Conservation (phyloP, 441 rosid genomes). For the Populus trichocarpa region DNA sequence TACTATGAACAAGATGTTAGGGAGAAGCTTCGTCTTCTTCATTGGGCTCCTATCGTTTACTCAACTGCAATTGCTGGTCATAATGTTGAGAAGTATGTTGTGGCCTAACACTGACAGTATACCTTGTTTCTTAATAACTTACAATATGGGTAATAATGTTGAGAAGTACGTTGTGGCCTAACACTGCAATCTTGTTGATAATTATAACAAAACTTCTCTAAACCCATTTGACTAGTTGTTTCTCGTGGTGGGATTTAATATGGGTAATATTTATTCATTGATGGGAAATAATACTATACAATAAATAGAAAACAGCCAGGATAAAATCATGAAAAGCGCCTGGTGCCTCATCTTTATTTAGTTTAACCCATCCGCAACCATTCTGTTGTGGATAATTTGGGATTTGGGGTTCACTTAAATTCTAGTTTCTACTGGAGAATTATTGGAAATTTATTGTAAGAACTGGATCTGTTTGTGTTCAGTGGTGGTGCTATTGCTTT, state of each 20-base stretch:
- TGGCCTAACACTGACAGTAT: background rate
- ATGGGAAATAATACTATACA: background rate
- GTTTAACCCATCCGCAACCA: background rate
- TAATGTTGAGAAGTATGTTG: constrained; percentile 76
- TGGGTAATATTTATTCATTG: background rate
- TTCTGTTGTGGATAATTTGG: background rate
- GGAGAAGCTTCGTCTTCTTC: constrained; percentile 80
- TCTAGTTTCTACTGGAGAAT: background rate
- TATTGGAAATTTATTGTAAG: background rate
- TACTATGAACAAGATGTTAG: constrained; percentile 88
- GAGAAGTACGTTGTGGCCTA: constrained; percentile 52
- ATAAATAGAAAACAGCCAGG: background rate
- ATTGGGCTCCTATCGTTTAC: constrained; percentile 94
- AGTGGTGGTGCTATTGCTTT: background rate
- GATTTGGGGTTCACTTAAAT: background rate
- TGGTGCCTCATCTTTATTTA: background rate
- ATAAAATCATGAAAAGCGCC: background rate
- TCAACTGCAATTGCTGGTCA: constrained; percentile 87
- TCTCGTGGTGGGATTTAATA: background rate
- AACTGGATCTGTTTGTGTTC: constrained; percentile 1
- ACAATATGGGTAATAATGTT: constrained; percentile 39
- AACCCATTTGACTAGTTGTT: background rate
- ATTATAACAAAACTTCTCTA: constrained; percentile 2
- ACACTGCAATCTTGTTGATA: background rate
- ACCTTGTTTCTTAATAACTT: background rate